Conservation (phyloP, 169 alveolate species). For the Perkinsus olseni region DNA sequence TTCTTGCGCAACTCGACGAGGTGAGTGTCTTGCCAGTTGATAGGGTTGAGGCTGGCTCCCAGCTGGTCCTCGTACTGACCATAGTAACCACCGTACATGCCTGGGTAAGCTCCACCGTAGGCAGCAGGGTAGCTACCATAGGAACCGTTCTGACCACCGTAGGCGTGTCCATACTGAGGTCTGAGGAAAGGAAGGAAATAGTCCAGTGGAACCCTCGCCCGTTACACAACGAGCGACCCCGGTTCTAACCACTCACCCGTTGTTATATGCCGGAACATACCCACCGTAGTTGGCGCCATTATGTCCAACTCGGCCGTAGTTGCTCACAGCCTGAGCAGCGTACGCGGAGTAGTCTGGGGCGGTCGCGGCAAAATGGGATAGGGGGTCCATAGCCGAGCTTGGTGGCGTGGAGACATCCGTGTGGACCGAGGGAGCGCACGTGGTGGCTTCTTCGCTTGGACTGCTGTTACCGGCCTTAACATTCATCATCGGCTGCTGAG, state of each 20-base stretch:
- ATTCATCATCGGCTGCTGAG: background rate
- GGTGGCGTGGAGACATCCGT: background rate
- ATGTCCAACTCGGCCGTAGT: background rate
- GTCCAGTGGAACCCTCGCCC: no score
- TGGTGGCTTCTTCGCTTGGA: background rate
- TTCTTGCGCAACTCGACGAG: conserved; percentile 82
- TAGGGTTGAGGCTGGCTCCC: background rate
- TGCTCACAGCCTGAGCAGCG: background rate
- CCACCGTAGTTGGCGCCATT: background rate
- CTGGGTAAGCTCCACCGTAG: background rate
- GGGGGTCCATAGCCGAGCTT: background rate
- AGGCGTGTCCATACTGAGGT: background rate
- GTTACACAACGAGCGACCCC: background rate
- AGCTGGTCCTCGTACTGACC: background rate
- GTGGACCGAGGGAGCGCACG: background rate
- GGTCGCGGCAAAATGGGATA: background rate
- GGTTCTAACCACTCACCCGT: background rate
- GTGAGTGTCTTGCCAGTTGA: conserved; percentile 67
- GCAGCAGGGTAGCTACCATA: background rate
- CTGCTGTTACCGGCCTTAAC: background rate
- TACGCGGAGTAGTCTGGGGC: background rate
- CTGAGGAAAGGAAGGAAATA: background rate
- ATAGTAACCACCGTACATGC: background rate
- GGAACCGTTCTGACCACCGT: background rate
- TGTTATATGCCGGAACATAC: background rate